Base-by-base conservation (phyloP, 495 filamentous ascomycete species). In the Penicillium mononematosum region DNA sequence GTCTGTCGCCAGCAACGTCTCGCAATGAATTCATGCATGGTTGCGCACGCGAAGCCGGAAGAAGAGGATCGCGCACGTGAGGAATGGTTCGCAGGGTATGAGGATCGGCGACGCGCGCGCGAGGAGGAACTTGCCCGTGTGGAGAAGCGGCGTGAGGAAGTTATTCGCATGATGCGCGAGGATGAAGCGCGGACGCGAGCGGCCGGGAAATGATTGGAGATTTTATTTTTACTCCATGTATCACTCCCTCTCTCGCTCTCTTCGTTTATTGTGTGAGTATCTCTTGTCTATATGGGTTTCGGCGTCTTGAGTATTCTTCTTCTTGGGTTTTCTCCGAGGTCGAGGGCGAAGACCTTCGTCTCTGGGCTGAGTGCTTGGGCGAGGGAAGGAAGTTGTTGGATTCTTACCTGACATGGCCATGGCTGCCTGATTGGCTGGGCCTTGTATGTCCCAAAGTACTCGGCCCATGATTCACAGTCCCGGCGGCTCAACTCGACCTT, bases 11-110 rank as follows among this genome's bases (percentile, higher is more conserved):
- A 75, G 9, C 79, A 92, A 62, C 88, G 89, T 43, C 82, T 86
- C 36, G 78, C 83, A 20, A 98, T 98, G 94, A 98, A 98, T 75
- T 79, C 75, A 50, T 98, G 94, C 75, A 96, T 98, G 93, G 71
- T 92, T 51, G 65, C 77, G 39, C 86, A 95, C 74, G 92, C 92
- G 17, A 94, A 88, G 41, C 88, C 82, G 50, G 86, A 84, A 53
- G 88, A 96, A 73, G 83, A 91, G 68, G 94, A 98, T 74, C 84
- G 83, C 17, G 94, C 94, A 60, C 79, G 94, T 29, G 90, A 95
- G 69, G 90, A 98, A 66, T 98, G 94, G 95, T 97, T 98, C 67
- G 81, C 83, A 45, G 79, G 77, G 45, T 80, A 83, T 59, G 78
- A 87, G 60, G 82, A 90, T 73, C 79, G 91, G 63, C 78, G 81